These are phyloP conservation scores for Agaricus bisporus DNA, from an alignment of 768 basidiomycete species.

Conservation along the genomic window DNA sequence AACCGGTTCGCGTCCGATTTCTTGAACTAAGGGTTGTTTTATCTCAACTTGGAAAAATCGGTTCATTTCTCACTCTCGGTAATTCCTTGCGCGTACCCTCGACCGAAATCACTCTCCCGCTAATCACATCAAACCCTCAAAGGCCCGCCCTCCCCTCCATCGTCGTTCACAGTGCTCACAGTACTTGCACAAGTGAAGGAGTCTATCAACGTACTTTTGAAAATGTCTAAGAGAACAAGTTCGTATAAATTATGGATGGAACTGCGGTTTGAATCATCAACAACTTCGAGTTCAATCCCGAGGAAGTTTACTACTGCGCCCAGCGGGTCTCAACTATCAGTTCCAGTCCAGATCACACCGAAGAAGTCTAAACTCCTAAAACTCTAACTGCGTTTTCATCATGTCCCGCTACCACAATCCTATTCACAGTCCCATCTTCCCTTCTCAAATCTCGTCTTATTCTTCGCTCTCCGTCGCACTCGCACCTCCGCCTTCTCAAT, in stretches of 20 bases:
- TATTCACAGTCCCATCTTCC: constrained; percentile 8
- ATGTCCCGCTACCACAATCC: constrained; percentile 8
- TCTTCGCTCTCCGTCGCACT: constrained; percentile 9
- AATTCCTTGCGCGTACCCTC: background rate
- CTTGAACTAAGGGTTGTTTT: background rate
- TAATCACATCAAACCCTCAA: background rate
- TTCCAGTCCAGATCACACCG: background rate
- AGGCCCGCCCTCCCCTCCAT: background rate
- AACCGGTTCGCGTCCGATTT: background rate
- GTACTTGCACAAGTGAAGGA: constrained; percentile 1
- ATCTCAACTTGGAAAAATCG: background rate
- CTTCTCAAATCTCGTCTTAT: constrained; percentile 8
- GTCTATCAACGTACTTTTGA: background rate
- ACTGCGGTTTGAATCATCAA: background rate
- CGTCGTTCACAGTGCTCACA: constrained; percentile 1
- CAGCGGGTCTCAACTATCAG: background rate
- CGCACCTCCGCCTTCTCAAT: constrained; percentile 1
- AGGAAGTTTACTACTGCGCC: background rate
- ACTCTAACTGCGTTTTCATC: constrained; percentile 5
- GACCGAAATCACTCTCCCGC: background rate
- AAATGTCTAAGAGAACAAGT: background rate
- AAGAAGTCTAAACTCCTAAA: constrained; percentile 5
- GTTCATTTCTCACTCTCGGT: background rate
- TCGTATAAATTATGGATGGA: constrained; percentile 6
- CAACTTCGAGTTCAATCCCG: constrained; percentile 7